Percentiles rank a stretch among this genome's conserved stretches.
phyloP scores from a whole-genome alignment of 306 rosid species.

The Purshia tridentata region DNA sequence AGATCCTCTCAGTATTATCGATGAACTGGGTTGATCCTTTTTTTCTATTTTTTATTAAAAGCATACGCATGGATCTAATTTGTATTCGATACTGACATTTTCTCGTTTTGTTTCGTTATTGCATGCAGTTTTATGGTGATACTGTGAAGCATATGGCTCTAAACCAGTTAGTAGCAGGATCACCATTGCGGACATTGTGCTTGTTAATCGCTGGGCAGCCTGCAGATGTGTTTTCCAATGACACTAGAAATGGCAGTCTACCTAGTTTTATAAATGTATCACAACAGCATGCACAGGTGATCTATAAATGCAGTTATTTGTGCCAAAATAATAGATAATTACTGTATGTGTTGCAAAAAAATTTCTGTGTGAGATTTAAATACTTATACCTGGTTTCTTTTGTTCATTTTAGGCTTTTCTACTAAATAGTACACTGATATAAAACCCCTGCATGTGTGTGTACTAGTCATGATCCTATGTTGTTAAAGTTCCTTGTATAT shows the following conservation, averaged over 20 bases:
- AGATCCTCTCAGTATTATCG: not conserved
- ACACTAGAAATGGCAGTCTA: conserved; percentile 28
- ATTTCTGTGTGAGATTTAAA: not conserved
- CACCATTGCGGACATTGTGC: conserved; percentile 70
- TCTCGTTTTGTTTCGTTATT: conserved; percentile 8
- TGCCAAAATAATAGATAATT: not conserved
- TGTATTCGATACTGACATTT: conserved; percentile 9
- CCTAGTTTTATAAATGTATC: conserved; percentile 30
- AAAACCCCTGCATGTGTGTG: not conserved
- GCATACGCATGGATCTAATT: not conserved
- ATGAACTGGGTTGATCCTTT: not conserved
- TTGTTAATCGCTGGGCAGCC: conserved; percentile 70
- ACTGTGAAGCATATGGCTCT: conserved; percentile 75
- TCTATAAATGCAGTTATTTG: not conserved
- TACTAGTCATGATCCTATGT: not conserved
- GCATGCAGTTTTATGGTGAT: conserved; percentile 64
- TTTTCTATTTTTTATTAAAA: not conserved
- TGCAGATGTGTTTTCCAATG: conserved; percentile 55
- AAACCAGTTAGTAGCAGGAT: conserved; percentile 58
- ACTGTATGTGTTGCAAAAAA: too few relatives aligned
- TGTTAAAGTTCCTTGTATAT: conserved; percentile 3
- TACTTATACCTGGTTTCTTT: not conserved
- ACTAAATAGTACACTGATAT: not conserved
- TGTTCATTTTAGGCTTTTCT: not conserved
- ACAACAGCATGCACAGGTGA: conserved; percentile 58